Evolutionary conservation across 2,329 filamentous ascomycete species (phyloP).

Genomic region (Cladophialophora bantiana): DNA sequence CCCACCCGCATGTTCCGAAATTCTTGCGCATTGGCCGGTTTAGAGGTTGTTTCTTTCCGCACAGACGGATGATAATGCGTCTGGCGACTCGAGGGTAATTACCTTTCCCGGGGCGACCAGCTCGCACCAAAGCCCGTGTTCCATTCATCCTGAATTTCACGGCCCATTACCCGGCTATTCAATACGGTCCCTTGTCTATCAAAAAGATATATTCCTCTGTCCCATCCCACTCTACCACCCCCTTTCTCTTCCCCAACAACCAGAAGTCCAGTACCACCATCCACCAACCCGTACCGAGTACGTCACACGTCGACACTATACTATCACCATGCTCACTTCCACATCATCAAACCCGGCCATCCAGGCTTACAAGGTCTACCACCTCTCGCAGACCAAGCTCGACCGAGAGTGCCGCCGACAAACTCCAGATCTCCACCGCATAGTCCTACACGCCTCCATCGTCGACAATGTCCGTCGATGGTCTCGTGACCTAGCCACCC

Average conservation of each 20-base stretch:
- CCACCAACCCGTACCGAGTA: background rate
- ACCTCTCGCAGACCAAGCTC: slow-evolving; percentile 34
- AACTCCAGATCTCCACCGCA: slow-evolving; percentile 33
- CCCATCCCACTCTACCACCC: slow-evolving; percentile 13
- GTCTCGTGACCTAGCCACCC: slow-evolving; percentile 33
- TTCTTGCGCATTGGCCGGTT: background rate
- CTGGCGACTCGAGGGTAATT: background rate
- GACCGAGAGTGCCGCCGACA: slow-evolving; percentile 34
- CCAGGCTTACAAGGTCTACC: slow-evolving; percentile 36
- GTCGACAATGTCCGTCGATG: slow-evolving; percentile 36
- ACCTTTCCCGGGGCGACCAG: background rate
- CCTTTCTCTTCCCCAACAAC: background rate
- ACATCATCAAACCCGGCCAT: slow-evolving; percentile 31
- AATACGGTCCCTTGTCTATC: background rate
- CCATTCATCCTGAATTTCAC: slow-evolving; percentile 15
- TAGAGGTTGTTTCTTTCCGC: background rate
- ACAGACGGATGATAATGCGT: background rate
- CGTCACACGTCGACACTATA: background rate
- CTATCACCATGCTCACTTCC: slow-evolving; percentile 19
- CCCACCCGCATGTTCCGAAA: slow-evolving; percentile 1
- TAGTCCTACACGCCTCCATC: slow-evolving; percentile 34
- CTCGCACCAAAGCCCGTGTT: slow-evolving; percentile 2
- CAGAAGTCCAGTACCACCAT: background rate
- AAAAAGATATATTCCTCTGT: slow-evolving; percentile 16
- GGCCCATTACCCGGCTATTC: slow-evolving; percentile 10